Evolutionary conservation across 73 alveolate species (phyloP).

Genomic region (Breviolum minutum): DNA sequence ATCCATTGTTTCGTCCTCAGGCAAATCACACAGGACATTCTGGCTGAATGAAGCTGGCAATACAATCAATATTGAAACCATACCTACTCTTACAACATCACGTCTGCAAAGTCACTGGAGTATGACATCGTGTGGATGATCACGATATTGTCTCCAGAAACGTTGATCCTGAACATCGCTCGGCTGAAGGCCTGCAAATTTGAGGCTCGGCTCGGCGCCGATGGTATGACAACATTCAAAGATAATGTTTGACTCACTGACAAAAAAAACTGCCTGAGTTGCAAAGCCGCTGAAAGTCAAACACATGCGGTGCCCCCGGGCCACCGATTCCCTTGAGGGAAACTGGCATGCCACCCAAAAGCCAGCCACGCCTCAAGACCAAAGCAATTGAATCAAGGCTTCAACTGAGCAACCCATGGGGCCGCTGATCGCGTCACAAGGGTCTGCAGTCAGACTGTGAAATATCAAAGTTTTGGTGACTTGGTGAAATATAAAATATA

Average conservation of each 20-base stretch:
- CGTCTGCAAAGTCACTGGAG: not conserved
- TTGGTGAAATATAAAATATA: too few relatives aligned
- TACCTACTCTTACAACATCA: too few relatives aligned
- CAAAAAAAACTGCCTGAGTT: too few relatives aligned
- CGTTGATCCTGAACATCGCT: not conserved
- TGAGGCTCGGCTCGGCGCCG: not conserved
- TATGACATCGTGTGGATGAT: slow-evolving; percentile 17
- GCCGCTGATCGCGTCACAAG: too few relatives aligned
- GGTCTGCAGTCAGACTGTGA: too few relatives aligned
- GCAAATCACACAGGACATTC: too few relatives aligned
- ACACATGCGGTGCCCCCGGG: slow-evolving; percentile 53
- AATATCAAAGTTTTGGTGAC: too few relatives aligned
- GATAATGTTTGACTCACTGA: not conserved
- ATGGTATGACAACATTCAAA: not conserved
- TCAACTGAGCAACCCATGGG: too few relatives aligned
- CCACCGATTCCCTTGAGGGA: slow-evolving; percentile 4
- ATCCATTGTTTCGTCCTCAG: slow-evolving; percentile 63
- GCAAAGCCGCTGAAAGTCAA: not conserved
- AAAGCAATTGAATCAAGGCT: not conserved
- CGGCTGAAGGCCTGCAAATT: not conserved
- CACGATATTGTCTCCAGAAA: not conserved
- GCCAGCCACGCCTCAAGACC: not conserved
- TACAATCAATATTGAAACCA: too few relatives aligned
- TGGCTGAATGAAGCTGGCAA: too few relatives aligned
- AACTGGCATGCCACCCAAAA: not conserved